Base-by-base conservation (phyloP, 2,329 filamentous ascomycete species). In the Colletotrichum zoysiae region DNA sequence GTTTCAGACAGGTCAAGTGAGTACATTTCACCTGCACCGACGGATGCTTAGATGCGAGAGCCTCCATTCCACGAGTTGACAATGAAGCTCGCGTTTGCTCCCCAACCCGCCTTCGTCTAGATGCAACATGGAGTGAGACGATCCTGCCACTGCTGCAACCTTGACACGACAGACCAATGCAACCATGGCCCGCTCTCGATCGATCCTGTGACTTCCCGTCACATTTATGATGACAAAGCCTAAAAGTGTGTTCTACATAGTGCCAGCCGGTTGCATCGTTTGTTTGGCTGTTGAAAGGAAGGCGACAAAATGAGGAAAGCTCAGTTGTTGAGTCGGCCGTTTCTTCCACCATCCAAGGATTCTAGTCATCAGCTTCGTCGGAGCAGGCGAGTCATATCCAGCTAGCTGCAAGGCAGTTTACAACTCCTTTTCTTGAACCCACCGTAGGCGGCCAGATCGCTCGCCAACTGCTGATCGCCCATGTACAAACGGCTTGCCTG, bases 321-420 rank as follows among this genome's bases (percentile, higher is more conserved):
- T 30, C 30, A 30, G 30, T 30, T 30, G 30, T 30, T 5, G 30
- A 30, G 30, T 30, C 30, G 30, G 30, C 18, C 2, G 30, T 23
- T 18, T 51, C 30, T 16, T 51, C 44, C 26, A n/a, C 20, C 44
- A 23, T 5, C n/a, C 16, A 23, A 18, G n/a, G 42, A 14, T 46
- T 35, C 18, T 48, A 11, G 16, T 30, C 38, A 16, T 50, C 30
- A 12, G 53, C 59, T n/a, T 20, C 59, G 14, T 40, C 44, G 44
- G 44, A 30, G 35, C 50, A 44, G 44, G 53, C 67, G 63, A 70
- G 67, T 67, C 56, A 61, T 70, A 30, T 60, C 44, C 55, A 26
- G 46, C 35, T 38, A 30, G 26, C 61, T 44, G 38, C 33, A 48
- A 30, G 48, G 23, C 53, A 57, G 46, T 40, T 55, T n/a, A 23